A percentile compares a stretch with the other conserved stretches of the same genome.
phyloP scores from a whole-genome alignment of 495 filamentous ascomycete genomes.

The Aspergillus carlsbadensis region DNA sequence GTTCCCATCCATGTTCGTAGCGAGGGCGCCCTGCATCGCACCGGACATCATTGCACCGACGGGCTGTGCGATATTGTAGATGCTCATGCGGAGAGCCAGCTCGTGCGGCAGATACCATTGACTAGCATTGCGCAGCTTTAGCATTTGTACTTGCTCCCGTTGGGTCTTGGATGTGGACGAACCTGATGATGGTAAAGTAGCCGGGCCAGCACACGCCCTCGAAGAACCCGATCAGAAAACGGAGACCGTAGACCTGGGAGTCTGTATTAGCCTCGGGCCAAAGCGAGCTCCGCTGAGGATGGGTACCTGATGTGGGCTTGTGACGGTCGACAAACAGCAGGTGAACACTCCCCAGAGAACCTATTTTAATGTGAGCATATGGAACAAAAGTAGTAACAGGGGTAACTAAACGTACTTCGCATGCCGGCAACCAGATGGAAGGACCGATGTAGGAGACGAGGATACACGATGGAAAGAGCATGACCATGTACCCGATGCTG shows the following conservation, averaged over 20 bases:
- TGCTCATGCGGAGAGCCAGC: slow-evolving; percentile 19
- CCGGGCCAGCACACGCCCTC: slow-evolving; percentile 20
- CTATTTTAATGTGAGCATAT: not conserved
- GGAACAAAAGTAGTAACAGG: not conserved
- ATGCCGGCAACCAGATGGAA: slow-evolving; percentile 20
- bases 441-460: slow-evolving; percentile 18
- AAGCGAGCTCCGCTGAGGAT: no score
- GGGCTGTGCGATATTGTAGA: slow-evolving; percentile 22
- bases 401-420: slow-evolving; percentile 13
- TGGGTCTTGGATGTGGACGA: not conserved
- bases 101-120: slow-evolving; percentile 21
- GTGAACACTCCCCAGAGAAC: slow-evolving; percentile 20
- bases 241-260: slow-evolving; percentile 13
- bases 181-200: slow-evolving; percentile 23
- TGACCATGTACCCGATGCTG: slow-evolving; percentile 22
- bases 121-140: not conserved
- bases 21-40: slow-evolving; percentile 24
- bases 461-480: slow-evolving; percentile 22
- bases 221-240: slow-evolving; percentile 20
- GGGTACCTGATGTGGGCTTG: slow-evolving; percentile 17
- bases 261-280: not conserved
- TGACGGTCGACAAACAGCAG: slow-evolving; percentile 18
- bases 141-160: not conserved
- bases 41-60: slow-evolving; percentile 27
- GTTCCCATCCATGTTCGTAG: slow-evolving; percentile 19